A percentile compares a stretch with the other conserved stretches of the same genome.
Conservation (phyloP, 768 basidiomycete species). For the Pisolithus microcarpus region DNA sequence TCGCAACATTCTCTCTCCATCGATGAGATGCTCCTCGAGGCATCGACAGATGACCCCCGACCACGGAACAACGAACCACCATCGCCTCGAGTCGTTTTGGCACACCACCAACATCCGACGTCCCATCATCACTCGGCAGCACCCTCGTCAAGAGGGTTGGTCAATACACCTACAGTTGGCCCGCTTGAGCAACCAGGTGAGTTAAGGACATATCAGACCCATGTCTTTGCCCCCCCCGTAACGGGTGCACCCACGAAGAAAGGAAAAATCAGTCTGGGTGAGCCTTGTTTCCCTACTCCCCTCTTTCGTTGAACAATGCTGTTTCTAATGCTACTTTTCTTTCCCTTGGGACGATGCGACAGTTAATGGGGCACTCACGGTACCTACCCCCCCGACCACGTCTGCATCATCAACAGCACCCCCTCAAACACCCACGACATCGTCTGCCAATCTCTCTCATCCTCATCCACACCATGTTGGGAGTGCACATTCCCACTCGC, state of each 20-base stretch:
- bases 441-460: not conserved
- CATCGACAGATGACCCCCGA: slow-evolving; percentile 33
- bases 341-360: slow-evolving; percentile 1
- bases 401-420: slow-evolving; percentile 1
- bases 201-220: slow-evolving; percentile 48
- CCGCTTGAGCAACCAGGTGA: slow-evolving; percentile 30
- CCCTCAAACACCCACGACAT: not conserved
- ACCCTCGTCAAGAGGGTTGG: slow-evolving; percentile 15
- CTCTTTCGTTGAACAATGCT: not conserved
- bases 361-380: slow-evolving; percentile 14
- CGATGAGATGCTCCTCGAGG: slow-evolving; percentile 44
- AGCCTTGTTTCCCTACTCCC: slow-evolving; percentile 3
- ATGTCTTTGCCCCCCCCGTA: slow-evolving; percentile 67
- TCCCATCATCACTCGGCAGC: slow-evolving; percentile 10
- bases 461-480: not conserved
- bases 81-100: slow-evolving; percentile 22
- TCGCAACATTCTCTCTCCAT: slow-evolving; percentile 30
- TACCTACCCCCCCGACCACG: slow-evolving; percentile 11
- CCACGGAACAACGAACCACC: slow-evolving; percentile 25
- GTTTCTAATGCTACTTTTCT: not conserved
- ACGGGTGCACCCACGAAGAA: slow-evolving; percentile 70
- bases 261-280: slow-evolving; percentile 37
- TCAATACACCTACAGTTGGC: slow-evolving; percentile 14
- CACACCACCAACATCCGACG: slow-evolving; percentile 26
- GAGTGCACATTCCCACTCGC: not conserved